A percentile compares a stretch with the other conserved stretches of the same genome.
Conservation (phyloP, 768 basidiomycete species). For the Boletellus sp. region DNA sequence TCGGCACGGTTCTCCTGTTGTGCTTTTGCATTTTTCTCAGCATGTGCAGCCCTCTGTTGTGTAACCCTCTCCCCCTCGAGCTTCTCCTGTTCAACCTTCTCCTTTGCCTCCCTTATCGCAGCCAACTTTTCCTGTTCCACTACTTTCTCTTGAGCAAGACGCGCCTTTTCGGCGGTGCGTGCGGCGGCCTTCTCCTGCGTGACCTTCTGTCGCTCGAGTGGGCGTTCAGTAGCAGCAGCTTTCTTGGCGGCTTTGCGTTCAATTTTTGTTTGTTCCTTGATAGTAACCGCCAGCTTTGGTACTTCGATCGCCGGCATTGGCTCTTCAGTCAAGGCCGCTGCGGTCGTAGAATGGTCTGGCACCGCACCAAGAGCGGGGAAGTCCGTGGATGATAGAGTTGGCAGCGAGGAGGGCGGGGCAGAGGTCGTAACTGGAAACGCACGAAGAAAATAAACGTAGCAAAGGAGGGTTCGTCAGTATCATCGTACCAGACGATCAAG, state of each 20-base stretch:
- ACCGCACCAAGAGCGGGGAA: conserved; percentile 60
- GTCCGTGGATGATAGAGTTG: conserved; percentile 60
- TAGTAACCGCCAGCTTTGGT: conserved; percentile 32
- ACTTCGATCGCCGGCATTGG: conserved; percentile 12
- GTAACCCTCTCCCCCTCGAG: conserved; percentile 35
- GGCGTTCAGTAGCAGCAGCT: conserved; percentile 57
- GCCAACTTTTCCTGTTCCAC: conserved; percentile 49
- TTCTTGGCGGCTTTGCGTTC: conserved; percentile 66
- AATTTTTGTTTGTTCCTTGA: conserved; percentile 51
- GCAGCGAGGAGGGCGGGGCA: conserved; percentile 40
- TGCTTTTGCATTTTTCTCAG: conserved; percentile 32
- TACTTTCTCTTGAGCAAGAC: conserved; percentile 50
- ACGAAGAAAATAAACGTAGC: conserved; percentile 18
- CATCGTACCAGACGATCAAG: conserved; percentile 38
- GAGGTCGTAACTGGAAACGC: conserved; percentile 33
- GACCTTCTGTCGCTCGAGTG: conserved; percentile 53
- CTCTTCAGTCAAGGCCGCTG: conserved; percentile 20
- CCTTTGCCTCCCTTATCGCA: conserved; percentile 37
- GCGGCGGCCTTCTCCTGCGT: conserved; percentile 57
- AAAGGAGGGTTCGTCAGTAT: conserved; percentile 40
- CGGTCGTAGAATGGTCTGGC: conserved; percentile 8
- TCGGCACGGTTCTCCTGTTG: conserved; percentile 31
- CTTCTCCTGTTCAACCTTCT: conserved; percentile 37
- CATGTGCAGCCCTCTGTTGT: conserved; percentile 33
- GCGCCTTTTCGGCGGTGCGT: conserved; percentile 50